Conservation (phyloP, 768 basidiomycete genomes). For the Russula olivacea region DNA sequence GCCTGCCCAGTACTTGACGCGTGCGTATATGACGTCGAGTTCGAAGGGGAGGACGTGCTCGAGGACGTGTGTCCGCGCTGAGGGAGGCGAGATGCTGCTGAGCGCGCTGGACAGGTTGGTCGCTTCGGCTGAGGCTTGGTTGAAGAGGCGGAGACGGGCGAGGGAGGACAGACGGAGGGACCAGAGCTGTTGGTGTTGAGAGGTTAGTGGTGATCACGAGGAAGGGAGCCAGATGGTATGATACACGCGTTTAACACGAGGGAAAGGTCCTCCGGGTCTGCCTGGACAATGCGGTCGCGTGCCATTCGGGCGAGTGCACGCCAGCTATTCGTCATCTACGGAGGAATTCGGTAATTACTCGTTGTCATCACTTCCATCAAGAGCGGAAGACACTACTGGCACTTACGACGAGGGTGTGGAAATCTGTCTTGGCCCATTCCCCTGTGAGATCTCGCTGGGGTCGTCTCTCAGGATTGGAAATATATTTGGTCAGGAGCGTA, state of each 20-base stretch:
- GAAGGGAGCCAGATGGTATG: too few species aligned
- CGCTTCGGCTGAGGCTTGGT: conserved; percentile 81
- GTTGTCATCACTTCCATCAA: not conserved
- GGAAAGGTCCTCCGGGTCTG: conserved; percentile 61
- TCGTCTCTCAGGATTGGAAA: conserved; percentile 66
- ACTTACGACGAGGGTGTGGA: conserved; percentile 77
- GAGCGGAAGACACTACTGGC: conserved; percentile 32
- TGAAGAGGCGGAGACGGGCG: conserved; percentile 76
- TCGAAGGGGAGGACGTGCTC: conserved; percentile 53
- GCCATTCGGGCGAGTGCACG: conserved; percentile 80
- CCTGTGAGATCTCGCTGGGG: conserved; percentile 69
- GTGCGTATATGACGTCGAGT: conserved; percentile 61
- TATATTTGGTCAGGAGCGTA: conserved; percentile 78
- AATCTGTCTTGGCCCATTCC: conserved; percentile 65
- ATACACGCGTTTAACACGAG: conserved; percentile 60
- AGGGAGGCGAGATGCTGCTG: conserved; percentile 47
- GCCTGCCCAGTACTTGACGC: conserved; percentile 75
- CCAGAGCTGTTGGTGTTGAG: conserved; percentile 59
- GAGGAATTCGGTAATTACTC: conserved; percentile 3
- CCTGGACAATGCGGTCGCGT: conserved; percentile 63
- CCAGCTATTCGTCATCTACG: conserved; percentile 86
- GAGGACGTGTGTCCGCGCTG: conserved; percentile 54
- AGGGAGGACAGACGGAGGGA: conserved; percentile 75
- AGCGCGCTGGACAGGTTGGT: conserved; percentile 73
- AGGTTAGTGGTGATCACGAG: not conserved